Conservation (phyloP, 441 rosid genomes). For the Capsella rubella region DNA sequence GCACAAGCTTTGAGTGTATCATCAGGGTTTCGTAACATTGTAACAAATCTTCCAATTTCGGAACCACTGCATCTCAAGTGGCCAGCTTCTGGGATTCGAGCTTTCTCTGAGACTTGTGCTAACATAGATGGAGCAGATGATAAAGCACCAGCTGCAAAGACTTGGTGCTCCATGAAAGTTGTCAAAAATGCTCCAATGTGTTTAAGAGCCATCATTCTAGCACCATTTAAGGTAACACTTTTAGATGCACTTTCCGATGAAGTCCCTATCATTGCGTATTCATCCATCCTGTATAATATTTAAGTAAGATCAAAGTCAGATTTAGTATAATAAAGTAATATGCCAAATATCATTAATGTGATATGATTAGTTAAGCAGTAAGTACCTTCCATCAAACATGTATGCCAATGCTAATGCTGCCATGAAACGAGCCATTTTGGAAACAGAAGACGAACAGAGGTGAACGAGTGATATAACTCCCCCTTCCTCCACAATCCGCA, state of each 20-base stretch:
- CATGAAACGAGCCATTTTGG: slow-evolving; percentile 97
- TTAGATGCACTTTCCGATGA: slow-evolving; percentile 67
- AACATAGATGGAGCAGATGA: slow-evolving; percentile 82
- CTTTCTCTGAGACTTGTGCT: slow-evolving; percentile 78
- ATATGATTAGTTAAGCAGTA: slow-evolving; percentile 16
- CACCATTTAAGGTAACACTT: slow-evolving; percentile 69
- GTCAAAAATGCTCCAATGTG: slow-evolving; percentile 68
- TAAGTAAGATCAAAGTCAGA: slow-evolving; percentile 15
- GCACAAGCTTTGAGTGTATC: slow-evolving; percentile 86
- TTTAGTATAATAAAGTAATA: slow-evolving; percentile 21
- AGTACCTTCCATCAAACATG: slow-evolving; percentile 96
- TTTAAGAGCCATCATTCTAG: slow-evolving; percentile 75
- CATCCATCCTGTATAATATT: slow-evolving; percentile 73
- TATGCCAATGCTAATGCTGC: slow-evolving; percentile 95
- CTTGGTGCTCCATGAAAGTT: slow-evolving; percentile 66
- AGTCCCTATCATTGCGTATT: slow-evolving; percentile 61
- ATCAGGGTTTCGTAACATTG: slow-evolving; percentile 82
- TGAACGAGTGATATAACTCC: slow-evolving; percentile 83
- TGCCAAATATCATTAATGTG: slow-evolving; percentile 2
- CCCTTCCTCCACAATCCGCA: slow-evolving; percentile 85
- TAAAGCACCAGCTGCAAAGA: slow-evolving; percentile 71
- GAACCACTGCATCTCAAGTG: slow-evolving; percentile 96
- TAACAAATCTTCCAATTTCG: slow-evolving; percentile 90
- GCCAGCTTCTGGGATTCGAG: slow-evolving; percentile 94
- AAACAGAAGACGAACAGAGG: slow-evolving; percentile 75